A percentile compares a stretch with the other conserved stretches of the same genome.
Evolutionary conservation across 148 eudicot genomes (phyloP).

Genomic region (Silene conica): DNA sequence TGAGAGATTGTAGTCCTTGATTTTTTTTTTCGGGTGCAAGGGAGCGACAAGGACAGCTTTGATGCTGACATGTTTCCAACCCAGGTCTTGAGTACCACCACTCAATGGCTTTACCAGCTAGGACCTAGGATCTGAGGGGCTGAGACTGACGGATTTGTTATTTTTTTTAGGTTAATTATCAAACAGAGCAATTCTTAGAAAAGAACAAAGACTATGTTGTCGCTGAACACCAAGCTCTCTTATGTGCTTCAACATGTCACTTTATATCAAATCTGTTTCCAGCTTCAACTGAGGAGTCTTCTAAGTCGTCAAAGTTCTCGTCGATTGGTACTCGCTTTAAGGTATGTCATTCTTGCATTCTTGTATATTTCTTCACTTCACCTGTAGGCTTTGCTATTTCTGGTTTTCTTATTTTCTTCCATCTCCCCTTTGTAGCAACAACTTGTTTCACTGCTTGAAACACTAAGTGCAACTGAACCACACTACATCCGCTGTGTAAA

Average conservation of each 20-base stretch:
- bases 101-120: neutral
- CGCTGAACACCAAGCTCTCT: constrained; percentile 90
- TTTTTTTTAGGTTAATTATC: constrained; percentile 75
- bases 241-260: constrained; percentile 69
- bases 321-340: constrained; percentile 95
- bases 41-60: no score
- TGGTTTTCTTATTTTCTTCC: constrained; percentile 11
- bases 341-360: constrained; percentile 32
- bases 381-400: neutral
- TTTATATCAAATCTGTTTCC: constrained; percentile 82
- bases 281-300: constrained; percentile 72
- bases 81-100: neutral
- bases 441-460: constrained; percentile 87
- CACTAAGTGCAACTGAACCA: constrained; percentile 89
- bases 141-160: constrained; percentile 5
- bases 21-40: neutral
- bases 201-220: constrained; percentile 98
- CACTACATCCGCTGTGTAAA: constrained; percentile 99
- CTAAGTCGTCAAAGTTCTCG: constrained; percentile 92
- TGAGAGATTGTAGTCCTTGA: neutral
- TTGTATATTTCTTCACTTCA: neutral
- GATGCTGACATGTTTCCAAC: neutral
- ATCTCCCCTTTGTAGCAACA: constrained; percentile 68
- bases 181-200: constrained; percentile 83
- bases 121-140: neutral